phyloP scores from a whole-genome alignment of 2,329 filamentous ascomycete genomes.

The Chaetomiaceae sp. region DNA sequence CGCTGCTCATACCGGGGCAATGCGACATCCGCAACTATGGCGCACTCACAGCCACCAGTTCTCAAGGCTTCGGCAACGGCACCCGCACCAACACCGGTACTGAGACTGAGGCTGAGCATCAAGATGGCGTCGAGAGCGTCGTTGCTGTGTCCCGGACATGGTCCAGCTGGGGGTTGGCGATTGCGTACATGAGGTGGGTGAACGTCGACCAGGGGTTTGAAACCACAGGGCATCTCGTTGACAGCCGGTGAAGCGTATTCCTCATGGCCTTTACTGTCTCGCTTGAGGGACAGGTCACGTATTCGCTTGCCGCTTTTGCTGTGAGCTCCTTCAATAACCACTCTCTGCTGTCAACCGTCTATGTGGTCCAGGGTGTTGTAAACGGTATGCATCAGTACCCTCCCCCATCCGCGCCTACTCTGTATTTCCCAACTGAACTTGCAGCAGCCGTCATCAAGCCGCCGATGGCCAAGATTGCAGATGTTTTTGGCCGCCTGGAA shows the following conservation, averaged over 20 bases:
- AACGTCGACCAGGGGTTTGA: not conserved
- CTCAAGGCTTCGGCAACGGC: not conserved
- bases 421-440: not conserved
- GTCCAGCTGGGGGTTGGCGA: slow-evolving; percentile 27
- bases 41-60: not conserved
- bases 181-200: slow-evolving; percentile 28
- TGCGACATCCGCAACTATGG: slow-evolving; percentile 9
- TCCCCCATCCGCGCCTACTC: not conserved
- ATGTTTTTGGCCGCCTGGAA: slow-evolving; percentile 57
- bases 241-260: slow-evolving; percentile 33
- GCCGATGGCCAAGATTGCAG: slow-evolving; percentile 55
- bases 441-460: slow-evolving; percentile 49
- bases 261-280: slow-evolving; percentile 61
- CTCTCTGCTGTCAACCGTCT: slow-evolving; percentile 58
- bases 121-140: slow-evolving; percentile 30
- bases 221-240: slow-evolving; percentile 6
- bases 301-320: slow-evolving; percentile 54
- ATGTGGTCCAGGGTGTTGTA: slow-evolving; percentile 58
- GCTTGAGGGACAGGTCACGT: slow-evolving; percentile 59
- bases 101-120: slow-evolving; percentile 17
- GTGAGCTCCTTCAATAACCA: slow-evolving; percentile 58
- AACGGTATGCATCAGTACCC: slow-evolving; percentile 47
- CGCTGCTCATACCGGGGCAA: slow-evolving; percentile 2
- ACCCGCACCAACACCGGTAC: not conserved
- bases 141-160: slow-evolving; percentile 30